Percentiles rank a stretch among this genome's conserved stretches.
phyloP scores from a whole-genome alignment of 2,329 filamentous ascomycete genomes.

The Aspergillus candidus region DNA sequence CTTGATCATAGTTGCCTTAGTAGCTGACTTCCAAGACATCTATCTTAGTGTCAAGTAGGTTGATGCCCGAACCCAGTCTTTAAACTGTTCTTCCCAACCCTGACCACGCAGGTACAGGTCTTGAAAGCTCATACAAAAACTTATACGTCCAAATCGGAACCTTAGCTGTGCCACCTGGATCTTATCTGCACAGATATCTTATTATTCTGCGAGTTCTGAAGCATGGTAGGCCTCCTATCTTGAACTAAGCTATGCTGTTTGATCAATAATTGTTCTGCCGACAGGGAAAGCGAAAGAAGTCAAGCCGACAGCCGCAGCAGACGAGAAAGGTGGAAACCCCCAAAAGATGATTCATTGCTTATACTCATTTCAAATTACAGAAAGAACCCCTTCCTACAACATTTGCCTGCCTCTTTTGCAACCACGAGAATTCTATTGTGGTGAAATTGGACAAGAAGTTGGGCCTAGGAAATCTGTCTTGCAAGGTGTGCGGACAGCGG shows the following conservation, averaged over 20 bases:
- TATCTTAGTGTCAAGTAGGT: too few species aligned
- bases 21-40: too few species aligned
- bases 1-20: too few species aligned
- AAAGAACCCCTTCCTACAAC: constrained; percentile 54
- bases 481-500: constrained; percentile 87
- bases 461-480: constrained; percentile 76
- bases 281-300: constrained; percentile 88
- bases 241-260: not conserved
- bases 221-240: constrained; percentile 3
- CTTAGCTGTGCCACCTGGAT: too few species aligned
- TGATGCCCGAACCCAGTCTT: too few species aligned
- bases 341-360: constrained; percentile 1
- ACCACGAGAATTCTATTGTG: constrained; percentile 86
- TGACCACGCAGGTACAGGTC: not conserved
- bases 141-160: not conserved
- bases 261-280: not conserved
- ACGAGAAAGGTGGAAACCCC: constrained; percentile 64
- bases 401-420: constrained; percentile 98
- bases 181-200: too few species aligned
- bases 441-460: constrained; percentile 93
- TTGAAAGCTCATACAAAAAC: not conserved
- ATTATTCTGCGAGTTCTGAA: not conserved
- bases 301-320: constrained; percentile 71
- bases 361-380: constrained; percentile 20
- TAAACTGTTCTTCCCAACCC: too few species aligned